Conservation (phyloP, 2,329 filamentous ascomycete species). For the Pestalotiopsis sp. region DNA sequence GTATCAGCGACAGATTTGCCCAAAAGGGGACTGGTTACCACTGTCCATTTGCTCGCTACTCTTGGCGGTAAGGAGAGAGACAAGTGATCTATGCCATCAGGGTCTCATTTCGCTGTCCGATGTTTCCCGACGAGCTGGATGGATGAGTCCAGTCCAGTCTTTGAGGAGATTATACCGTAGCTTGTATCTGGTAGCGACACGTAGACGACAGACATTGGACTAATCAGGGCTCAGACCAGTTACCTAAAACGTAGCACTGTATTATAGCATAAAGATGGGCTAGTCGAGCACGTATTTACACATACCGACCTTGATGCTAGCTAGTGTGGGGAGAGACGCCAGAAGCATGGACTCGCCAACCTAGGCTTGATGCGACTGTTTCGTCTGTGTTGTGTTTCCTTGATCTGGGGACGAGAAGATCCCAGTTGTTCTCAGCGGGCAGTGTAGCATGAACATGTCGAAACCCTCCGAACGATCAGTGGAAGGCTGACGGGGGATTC, state of each 20-base stretch:
- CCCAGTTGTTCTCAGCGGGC: background rate
- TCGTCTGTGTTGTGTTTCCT: background rate
- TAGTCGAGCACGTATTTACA: background rate
- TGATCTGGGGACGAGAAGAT: background rate
- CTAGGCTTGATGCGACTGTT: background rate
- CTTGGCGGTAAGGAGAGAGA: background rate
- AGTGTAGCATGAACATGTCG: background rate
- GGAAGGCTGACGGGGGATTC: background rate
- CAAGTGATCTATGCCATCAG: background rate
- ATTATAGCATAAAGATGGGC: background rate
- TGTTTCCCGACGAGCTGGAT: conserved; percentile 4
- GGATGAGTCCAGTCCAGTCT: background rate
- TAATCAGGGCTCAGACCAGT: background rate
- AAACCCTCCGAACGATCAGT: background rate
- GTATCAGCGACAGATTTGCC: background rate
- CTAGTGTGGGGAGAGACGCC: background rate
- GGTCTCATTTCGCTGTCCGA: background rate
- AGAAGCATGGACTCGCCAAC: background rate
- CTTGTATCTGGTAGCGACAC: background rate
- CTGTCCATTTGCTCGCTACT: background rate
- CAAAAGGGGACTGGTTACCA: background rate
- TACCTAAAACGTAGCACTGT: background rate
- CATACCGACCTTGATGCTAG: too few relatives aligned
- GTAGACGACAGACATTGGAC: background rate
- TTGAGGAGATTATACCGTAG: background rate